Evolutionary conservation across 139 green algal species (phyloP).

Genomic region (Volvox africanus): DNA sequence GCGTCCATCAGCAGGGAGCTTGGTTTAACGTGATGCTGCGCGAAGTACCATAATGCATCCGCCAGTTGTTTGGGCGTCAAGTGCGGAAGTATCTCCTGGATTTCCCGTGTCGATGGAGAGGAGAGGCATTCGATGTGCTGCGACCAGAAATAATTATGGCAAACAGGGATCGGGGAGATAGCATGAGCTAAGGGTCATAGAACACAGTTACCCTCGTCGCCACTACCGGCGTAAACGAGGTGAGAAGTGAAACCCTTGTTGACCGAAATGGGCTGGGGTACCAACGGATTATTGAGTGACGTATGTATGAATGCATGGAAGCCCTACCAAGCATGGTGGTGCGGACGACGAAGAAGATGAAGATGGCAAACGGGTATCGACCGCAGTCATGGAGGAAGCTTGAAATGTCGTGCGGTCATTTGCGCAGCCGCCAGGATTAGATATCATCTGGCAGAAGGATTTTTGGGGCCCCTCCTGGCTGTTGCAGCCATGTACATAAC

Average conservation of each 20-base stretch:
- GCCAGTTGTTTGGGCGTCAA: constrained; percentile 64
- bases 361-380: not conserved
- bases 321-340: not conserved
- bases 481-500: not conserved
- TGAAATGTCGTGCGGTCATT: not conserved
- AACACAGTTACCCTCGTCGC: too few relatives aligned
- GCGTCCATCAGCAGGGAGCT: constrained; percentile 31
- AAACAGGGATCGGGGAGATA: not conserved
- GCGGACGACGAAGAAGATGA: not conserved
- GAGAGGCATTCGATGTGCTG: constrained; percentile 33
- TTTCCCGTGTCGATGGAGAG: not conserved
- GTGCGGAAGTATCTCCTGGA: constrained; percentile 49
- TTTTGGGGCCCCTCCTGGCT: not conserved
- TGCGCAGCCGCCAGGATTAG: not conserved
- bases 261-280: too few relatives aligned
- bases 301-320: too few relatives aligned
- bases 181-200: too few relatives aligned
- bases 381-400: not conserved
- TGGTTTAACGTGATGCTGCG: constrained; percentile 57
- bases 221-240: too few relatives aligned
- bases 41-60: constrained; percentile 56
- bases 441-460: not conserved
- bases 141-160: not conserved
- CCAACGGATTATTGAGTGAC: too few relatives aligned
- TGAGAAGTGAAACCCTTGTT: too few relatives aligned